Evolutionary conservation across 2,329 filamentous ascomycete genomes (phyloP).

Genomic region (Phyllosticta capitalensis): DNA sequence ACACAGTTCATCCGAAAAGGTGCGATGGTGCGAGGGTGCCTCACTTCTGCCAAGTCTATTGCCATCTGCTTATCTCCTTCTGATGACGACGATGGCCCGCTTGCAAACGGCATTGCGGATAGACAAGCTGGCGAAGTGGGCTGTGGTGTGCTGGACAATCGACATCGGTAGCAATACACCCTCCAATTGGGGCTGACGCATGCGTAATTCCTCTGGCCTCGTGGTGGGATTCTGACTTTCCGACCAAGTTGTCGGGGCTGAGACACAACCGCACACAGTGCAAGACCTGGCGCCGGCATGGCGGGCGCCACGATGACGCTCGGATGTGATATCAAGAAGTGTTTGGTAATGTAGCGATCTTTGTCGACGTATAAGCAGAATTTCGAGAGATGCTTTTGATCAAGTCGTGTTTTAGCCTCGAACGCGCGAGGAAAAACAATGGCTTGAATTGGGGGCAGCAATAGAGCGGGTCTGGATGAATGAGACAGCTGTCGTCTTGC

Average conservation of each 20-base stretch:
- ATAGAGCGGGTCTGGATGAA: not conserved
- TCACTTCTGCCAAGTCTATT: not conserved
- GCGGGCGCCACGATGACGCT: conserved; percentile 8
- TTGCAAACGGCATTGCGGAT: not conserved
- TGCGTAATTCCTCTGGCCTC: not conserved
- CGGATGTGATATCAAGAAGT: not conserved
- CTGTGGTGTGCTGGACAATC: not conserved
- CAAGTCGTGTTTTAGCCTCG: not conserved
- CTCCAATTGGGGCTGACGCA: not conserved
- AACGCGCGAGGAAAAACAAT: not conserved
- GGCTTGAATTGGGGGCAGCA: not conserved
- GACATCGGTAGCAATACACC: not conserved
- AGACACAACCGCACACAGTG: conserved; percentile 6
- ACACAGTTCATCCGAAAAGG: not conserved
- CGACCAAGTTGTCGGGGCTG: conserved; percentile 2
- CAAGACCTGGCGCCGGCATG: not conserved
- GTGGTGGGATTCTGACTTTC: not conserved
- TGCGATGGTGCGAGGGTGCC: not conserved
- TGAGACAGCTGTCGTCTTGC: not conserved
- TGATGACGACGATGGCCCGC: not conserved
- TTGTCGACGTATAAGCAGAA: not conserved
- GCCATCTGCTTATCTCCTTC: not conserved
- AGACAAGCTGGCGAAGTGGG: not conserved
- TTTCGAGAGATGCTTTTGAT: not conserved
- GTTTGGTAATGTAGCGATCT: not conserved